Percentiles rank a stretch among this genome's conserved stretches.
phyloP scores from a whole-genome alignment of 306 rosid genomes.

The Abrus pulchellus region DNA sequence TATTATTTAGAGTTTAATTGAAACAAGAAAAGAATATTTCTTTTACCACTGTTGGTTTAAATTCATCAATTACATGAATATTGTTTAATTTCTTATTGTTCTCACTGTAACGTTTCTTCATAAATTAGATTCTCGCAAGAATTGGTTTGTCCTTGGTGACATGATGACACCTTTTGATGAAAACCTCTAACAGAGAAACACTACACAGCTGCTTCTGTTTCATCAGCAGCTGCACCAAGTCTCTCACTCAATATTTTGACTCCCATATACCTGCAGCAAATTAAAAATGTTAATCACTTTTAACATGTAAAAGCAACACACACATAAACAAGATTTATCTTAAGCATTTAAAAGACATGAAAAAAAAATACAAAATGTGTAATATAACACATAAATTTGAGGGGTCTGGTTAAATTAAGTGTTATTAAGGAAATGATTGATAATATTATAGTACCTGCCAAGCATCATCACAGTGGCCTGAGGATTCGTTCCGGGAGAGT shows the following conservation, averaged over 20 bases:
- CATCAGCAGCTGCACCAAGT: constrained; percentile 28
- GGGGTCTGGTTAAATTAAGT: neutral
- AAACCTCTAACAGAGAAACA: neutral
- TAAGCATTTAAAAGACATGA: no score
- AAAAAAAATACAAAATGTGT: no score
- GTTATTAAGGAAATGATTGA: neutral
- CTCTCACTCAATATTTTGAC: constrained; percentile 65
- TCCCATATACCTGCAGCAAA: constrained; percentile 81
- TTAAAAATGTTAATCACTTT: neutral
- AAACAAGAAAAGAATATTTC: neutral
- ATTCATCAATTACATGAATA: neutral
- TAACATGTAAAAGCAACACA: neutral
- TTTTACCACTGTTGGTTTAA: neutral
- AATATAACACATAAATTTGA: no score
- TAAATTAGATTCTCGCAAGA: constrained; percentile 6
- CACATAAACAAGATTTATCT: neutral
- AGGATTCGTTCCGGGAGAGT: constrained; percentile 88
- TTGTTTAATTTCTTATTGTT: constrained; percentile 1
- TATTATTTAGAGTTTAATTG: no score
- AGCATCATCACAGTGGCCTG: constrained; percentile 94
- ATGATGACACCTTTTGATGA: neutral
- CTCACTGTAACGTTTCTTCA: neutral
- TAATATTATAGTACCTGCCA: constrained; percentile 61
- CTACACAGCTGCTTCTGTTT: neutral
- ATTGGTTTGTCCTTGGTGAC: neutral